A percentile compares a stretch with the other conserved stretches of the same genome.
These are phyloP conservation scores for Solanum arcanum DNA, from an alignment of 257 asterid species.

Conservation along the genomic window DNA sequence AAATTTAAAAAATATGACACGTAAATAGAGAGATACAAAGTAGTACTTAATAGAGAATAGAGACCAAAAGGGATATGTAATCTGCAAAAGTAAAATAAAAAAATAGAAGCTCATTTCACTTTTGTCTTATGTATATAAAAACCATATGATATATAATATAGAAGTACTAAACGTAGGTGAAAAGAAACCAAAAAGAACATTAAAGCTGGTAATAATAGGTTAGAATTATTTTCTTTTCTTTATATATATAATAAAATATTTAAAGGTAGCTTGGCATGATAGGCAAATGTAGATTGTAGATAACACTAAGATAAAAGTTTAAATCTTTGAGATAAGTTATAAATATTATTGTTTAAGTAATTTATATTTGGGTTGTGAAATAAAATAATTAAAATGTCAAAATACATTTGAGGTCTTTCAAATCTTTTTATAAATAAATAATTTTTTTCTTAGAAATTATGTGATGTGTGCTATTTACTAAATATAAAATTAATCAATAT, in stretches of 20 bases:
- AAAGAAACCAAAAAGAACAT: background rate
- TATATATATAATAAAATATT: background rate
- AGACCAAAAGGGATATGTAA: background rate
- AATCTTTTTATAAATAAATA: background rate
- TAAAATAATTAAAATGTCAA: too few relatives aligned
- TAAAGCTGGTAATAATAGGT: background rate
- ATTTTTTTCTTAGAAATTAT: too few relatives aligned
- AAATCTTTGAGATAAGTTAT: background rate
- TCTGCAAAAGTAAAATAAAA: background rate
- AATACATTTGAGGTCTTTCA: background rate
- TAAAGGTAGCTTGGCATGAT: background rate
- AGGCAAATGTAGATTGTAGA: background rate
- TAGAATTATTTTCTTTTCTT: background rate
- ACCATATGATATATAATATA: background rate
- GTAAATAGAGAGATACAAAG: background rate
- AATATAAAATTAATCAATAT: background rate
- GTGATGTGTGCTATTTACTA: too few relatives aligned
- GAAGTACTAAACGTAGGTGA: background rate
- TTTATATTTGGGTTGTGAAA: too few relatives aligned
- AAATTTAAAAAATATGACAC: background rate
- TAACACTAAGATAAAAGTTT: background rate
- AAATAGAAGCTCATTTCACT: background rate
- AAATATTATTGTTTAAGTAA: background rate
- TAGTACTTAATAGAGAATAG: background rate
- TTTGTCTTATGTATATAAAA: background rate